Base-by-base conservation (phyloP, 305 asterid species). In the Fraxinus dipetala region DNA sequence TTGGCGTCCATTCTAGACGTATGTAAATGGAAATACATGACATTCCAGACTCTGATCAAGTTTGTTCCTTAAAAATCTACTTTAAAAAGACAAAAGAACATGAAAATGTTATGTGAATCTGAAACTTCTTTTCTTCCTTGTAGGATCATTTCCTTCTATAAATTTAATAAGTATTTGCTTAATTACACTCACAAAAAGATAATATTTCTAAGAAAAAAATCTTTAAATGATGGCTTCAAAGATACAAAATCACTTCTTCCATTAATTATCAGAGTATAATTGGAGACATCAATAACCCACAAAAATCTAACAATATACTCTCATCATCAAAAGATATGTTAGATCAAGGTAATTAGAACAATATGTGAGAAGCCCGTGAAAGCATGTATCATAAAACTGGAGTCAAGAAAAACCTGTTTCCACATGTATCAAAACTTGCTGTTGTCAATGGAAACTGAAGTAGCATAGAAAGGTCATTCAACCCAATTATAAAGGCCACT, bases 281-380 rank as follows among this genome's bases (percentile, higher is more conserved):
- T 51, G 77, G 8, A 56, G 56, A 77, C 78, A 61, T 31, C 56
- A 59, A 69, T 14, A 76, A 56, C 40, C 76, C 81, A 84, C 74
- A 2, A 22, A 72, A 32, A 70, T 16, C 81, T 24, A 45, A 43
- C 38, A 9, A 81, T 34, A 48, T 59, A 75, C 51, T 5, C 38
- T 34, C 38, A 59, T 43, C 79, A 76, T 84, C 78, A 81, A 75
- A 61, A 10, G 59, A 61, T 7, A 45, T 32, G 26, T 45, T 8
- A 76, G 24, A 45, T 24, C 63, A 76, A 76, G 4, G 32, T 76
- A 11, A 45, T 56, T 43, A 26, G 5, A 76, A 9, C 26, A 26
- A 45, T 2, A 14, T 9, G 40, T 76, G 38, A 16, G 67, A 32
- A 45, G 18, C 30, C 31, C 13, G 2, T 61, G 72, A 51, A 76